phyloP scores from a whole-genome alignment of 495 filamentous ascomycete species.

The Hypoxylon perforatum region DNA sequence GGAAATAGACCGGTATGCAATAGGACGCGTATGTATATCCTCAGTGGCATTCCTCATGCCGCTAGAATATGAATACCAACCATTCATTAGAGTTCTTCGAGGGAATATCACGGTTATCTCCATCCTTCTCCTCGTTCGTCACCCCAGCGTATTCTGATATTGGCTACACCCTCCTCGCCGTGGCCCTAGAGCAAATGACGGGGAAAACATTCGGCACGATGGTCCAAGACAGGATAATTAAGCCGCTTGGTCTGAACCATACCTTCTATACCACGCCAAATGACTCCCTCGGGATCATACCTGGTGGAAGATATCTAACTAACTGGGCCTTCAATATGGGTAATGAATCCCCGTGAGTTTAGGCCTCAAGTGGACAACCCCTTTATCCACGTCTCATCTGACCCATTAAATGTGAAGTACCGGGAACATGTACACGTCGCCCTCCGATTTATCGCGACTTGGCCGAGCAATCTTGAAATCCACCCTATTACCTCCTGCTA shows the following conservation, averaged over 20 bases:
- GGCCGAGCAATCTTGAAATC: slow-evolving; percentile 66
- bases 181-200: slow-evolving; percentile 53
- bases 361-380: too few relatives aligned
- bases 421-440: slow-evolving; percentile 67
- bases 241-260: slow-evolving; percentile 57
- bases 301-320: slow-evolving; percentile 42
- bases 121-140: slow-evolving; percentile 48
- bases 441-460: slow-evolving; percentile 60
- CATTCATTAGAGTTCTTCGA: slow-evolving; percentile 51
- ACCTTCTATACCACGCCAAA: slow-evolving; percentile 49
- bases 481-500: slow-evolving; percentile 55
- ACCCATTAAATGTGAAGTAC: slow-evolving; percentile 47
- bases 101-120: slow-evolving; percentile 49
- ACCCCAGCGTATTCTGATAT: slow-evolving; percentile 56
- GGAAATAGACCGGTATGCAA: slow-evolving; percentile 51
- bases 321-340: slow-evolving; percentile 48
- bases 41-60: too few relatives aligned
- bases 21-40: slow-evolving; percentile 32
- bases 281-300: slow-evolving; percentile 50
- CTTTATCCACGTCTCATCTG: background rate
- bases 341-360: slow-evolving; percentile 50
- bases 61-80: background rate
- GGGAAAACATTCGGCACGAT: slow-evolving; percentile 49
- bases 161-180: slow-evolving; percentile 51
- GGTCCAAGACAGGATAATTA: slow-evolving; percentile 52